Evolutionary conservation across 345 rosid genomes (phyloP).

Genomic region (Cardamine occulta): DNA sequence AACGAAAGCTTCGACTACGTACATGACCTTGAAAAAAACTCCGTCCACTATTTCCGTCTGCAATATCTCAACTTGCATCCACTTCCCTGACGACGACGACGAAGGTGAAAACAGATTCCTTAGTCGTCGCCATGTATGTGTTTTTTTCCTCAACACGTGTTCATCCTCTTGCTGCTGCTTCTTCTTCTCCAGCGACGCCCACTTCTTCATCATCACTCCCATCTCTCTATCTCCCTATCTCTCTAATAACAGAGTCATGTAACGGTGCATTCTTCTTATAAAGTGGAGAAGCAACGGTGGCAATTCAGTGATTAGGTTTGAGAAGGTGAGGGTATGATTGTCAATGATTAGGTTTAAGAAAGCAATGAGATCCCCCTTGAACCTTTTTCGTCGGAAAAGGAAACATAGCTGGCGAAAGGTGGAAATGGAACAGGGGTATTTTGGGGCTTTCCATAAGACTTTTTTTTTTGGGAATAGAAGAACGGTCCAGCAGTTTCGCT

Average conservation of each 20-base stretch:
- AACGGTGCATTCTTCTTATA: slow-evolving; percentile 34
- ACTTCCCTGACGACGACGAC: slow-evolving; percentile 30
- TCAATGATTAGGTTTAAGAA: neutral
- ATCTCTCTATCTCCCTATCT: slow-evolving; percentile 21
- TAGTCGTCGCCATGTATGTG: slow-evolving; percentile 40
- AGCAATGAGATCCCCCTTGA: slow-evolving; percentile 34
- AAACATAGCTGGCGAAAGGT: slow-evolving; percentile 37
- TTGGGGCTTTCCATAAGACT: neutral
- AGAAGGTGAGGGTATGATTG: slow-evolving; percentile 20
- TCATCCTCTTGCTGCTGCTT: slow-evolving; percentile 17
- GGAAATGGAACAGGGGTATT: slow-evolving; percentile 30
- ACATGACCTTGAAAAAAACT: slow-evolving; percentile 56
- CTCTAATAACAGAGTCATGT: neutral
- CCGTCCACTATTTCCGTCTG: slow-evolving; percentile 50
- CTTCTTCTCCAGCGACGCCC: slow-evolving; percentile 37
- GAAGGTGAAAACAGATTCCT: slow-evolving; percentile 36
- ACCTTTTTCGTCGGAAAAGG: slow-evolving; percentile 29
- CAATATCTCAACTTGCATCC: slow-evolving; percentile 43
- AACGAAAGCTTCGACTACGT: slow-evolving; percentile 63
- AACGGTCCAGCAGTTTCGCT: slow-evolving; percentile 33
- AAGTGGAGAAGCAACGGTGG: slow-evolving; percentile 18
- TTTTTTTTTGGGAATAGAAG: neutral
- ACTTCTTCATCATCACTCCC: slow-evolving; percentile 28
- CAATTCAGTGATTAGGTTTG: slow-evolving; percentile 13
- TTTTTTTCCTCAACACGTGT: slow-evolving; percentile 44